Evolutionary conservation across 2,329 filamentous ascomycete genomes (phyloP).

Genomic region (Peltaster fructicola): DNA sequence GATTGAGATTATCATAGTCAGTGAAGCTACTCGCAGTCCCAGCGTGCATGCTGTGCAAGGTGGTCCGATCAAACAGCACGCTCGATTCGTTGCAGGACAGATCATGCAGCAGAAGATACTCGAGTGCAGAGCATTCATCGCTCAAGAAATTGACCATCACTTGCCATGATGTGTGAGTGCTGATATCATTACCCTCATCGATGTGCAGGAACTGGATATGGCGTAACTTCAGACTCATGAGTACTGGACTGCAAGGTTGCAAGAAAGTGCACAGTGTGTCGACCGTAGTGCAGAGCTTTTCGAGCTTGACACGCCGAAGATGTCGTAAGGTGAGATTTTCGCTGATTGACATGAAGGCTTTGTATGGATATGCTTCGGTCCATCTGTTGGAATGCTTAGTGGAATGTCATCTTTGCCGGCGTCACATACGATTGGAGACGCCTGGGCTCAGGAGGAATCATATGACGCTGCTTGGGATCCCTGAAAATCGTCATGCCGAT

Average conservation of each 20-base stretch:
- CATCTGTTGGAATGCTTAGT: constrained; percentile 8
- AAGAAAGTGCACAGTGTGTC: constrained; percentile 9
- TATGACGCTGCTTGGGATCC: constrained; percentile 8
- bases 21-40: constrained; percentile 6
- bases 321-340: constrained; percentile 5
- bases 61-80: constrained; percentile 9
- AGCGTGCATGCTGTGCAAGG: constrained; percentile 5
- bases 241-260: constrained; percentile 5
- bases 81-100: constrained; percentile 12
- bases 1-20: constrained; percentile 10
- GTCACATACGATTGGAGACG: too few species aligned
- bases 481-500: constrained; percentile 14
- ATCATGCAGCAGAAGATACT: constrained; percentile 14
- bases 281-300: constrained; percentile 13
- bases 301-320: constrained; percentile 15
- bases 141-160: constrained; percentile 12
- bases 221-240: constrained; percentile 15
- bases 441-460: constrained; percentile 9
- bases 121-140: constrained; percentile 7
- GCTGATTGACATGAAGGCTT: constrained; percentile 7
- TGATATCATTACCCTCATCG: background rate
- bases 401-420: too few species aligned
- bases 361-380: constrained; percentile 10
- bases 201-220: constrained; percentile 13
- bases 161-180: constrained; percentile 8